Percentiles rank a stretch among this genome's conserved stretches.
Conservation (phyloP, 257 asterid species). For the Solanum etuberosum region DNA sequence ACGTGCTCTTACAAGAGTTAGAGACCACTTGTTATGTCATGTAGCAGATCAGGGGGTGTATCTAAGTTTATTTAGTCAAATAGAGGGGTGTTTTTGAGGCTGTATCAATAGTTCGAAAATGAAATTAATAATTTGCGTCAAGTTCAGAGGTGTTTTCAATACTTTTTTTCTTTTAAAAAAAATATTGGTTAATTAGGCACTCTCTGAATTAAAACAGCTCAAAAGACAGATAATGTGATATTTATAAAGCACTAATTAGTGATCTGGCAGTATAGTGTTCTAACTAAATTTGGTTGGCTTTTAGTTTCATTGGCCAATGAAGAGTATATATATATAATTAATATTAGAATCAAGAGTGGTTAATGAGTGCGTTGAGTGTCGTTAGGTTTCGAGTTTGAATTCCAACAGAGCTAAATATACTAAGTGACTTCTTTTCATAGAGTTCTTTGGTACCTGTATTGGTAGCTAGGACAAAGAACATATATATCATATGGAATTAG, state of each 20-base stretch:
- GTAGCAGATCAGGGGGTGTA: background rate
- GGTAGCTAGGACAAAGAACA: no score
- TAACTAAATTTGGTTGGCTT: background rate
- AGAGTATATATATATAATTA: background rate
- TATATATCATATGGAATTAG: no score
- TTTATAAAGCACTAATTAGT: background rate
- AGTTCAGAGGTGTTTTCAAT: no score
- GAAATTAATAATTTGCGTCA: no score
- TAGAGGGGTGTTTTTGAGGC: no score
- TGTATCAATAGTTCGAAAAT: no score
- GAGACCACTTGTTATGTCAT: no score
- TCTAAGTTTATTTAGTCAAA: no score
- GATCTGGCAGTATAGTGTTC: background rate
- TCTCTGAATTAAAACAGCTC: background rate
- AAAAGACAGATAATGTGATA: background rate
- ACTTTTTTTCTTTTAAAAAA: background rate
- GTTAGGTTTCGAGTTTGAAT: background rate
- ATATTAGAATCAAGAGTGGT: background rate
- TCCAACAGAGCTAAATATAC: accelerated
- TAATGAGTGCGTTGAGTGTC: background rate
- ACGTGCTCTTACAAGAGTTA: background rate
- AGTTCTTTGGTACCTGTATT: no score
- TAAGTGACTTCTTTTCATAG: background rate
- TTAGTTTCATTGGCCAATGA: background rate
- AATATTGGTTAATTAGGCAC: background rate